Evolutionary conservation across 2,329 filamentous ascomycete genomes (phyloP), one percentile per base, ranked within the genome.

Genomic region (Aureobasidium sp.): DNA sequence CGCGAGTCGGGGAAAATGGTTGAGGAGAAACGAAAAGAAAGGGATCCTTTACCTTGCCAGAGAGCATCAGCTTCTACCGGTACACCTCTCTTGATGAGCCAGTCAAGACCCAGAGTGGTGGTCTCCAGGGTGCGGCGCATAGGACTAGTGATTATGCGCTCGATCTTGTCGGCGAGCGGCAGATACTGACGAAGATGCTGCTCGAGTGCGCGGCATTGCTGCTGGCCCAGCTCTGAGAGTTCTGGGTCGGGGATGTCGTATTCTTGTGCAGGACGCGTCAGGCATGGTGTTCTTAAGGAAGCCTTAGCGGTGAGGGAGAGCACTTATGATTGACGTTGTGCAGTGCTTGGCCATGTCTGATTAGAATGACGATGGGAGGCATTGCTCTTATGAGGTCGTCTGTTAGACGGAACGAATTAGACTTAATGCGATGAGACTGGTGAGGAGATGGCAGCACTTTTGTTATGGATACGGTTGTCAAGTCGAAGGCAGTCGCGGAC

Each of bases 81-180:
- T 25, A 85, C 74, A 1, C 82, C 82, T 45, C 72, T 73, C 25
- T 81, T 77, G 53, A 84, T 75, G 48, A 88, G 74, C 78, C 81
- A 87, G 65, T 81, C 80, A 1, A 88, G 74, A 0, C 80, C 79
- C 9, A 81, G 75, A 45, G 81, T 74, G 1, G 85, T 81, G 1
- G 86, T 89, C 72, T 89, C 83, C 34, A 88, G 75, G 1, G 85
- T 88, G 34, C 86, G 78, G 16, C 78, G 76, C 83, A 88, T 86
- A 1, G 86, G 83, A 67, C 84, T 87, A 53, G 83, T 81, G 36
- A 89, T 69, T 59, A 89, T 82, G 32, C 81, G 72, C 21, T 81
- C 79, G 10, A 82, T 75, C 55, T 81, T 75, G 25, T 74, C 68
- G 16, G 72, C 74, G 39, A 78, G 71, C 14, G 69, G 66, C 47